Evolutionary conservation across 257 asterid genomes (phyloP).

Genomic region (Orobanche coerulescens): DNA sequence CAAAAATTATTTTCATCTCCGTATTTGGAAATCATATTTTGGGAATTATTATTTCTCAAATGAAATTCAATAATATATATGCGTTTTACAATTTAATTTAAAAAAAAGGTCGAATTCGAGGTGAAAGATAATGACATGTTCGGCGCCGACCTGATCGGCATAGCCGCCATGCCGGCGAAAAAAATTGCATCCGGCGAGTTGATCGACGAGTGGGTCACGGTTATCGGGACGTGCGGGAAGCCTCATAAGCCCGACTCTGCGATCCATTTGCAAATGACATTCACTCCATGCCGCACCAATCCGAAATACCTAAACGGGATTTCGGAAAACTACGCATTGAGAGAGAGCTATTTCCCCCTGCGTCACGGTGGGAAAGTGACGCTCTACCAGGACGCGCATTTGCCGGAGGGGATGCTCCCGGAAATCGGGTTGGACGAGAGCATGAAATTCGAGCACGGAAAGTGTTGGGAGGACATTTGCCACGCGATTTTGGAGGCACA

Average conservation of each 20-base stretch:
- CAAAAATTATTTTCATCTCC: background rate
- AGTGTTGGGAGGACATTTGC: constrained; percentile 58
- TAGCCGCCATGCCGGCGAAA: constrained; percentile 31
- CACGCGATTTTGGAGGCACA: constrained; percentile 49
- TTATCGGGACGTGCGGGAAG: constrained; percentile 33
- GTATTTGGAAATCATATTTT: too few relatives aligned
- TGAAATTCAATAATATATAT: too few relatives aligned
- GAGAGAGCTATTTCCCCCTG: constrained; percentile 44
- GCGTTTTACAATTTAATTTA: too few relatives aligned
- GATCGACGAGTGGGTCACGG: constrained; percentile 42
- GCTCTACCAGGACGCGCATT: constrained; percentile 55
- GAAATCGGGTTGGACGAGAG: constrained; percentile 31
- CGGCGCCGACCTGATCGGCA: constrained; percentile 48
- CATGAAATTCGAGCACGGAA: constrained; percentile 32
- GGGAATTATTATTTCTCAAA: too few relatives aligned
- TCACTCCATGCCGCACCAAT: constrained; percentile 26
- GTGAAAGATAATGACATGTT: constrained; percentile 55
- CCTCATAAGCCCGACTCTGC: constrained; percentile 40
- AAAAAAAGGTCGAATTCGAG: constrained; percentile 40
- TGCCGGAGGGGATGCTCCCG: constrained; percentile 37
- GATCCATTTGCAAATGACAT: constrained; percentile 26
- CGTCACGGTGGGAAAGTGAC: constrained; percentile 47
- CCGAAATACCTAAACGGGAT: constrained; percentile 29
- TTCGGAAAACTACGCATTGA: constrained; percentile 25
- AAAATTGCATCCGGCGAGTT: constrained; percentile 31